Conservation (phyloP, 2,329 filamentous ascomycete species). For the Diaporthe amygdali region DNA sequence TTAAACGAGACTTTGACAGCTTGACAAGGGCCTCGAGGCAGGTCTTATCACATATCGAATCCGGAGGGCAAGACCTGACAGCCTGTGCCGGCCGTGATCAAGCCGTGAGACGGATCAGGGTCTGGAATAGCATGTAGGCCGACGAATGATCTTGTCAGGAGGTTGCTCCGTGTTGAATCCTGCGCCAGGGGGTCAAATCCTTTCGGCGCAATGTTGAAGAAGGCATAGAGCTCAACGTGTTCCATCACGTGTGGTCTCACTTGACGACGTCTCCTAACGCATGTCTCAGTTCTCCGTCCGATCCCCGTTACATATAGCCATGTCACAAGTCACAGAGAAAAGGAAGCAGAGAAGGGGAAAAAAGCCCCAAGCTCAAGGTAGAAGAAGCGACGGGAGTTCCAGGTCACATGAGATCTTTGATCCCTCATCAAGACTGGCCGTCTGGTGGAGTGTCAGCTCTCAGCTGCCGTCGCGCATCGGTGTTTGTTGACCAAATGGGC, state of each 20-base stretch:
- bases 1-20: conserved; percentile 16
- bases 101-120: conserved; percentile 4
- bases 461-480: not conserved
- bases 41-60: conserved; percentile 8
- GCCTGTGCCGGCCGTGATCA: not conserved
- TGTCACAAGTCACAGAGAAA: not conserved
- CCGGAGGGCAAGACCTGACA: not conserved
- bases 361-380: not conserved
- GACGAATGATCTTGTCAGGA: not conserved
- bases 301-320: conserved; percentile 14
- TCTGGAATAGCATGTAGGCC: not conserved
- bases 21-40: conserved; percentile 8
- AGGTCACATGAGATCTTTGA: not conserved
- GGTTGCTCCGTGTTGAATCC: not conserved
- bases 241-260: conserved; percentile 25
- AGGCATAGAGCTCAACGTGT: conserved; percentile 21
- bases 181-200: not conserved
- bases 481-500: not conserved
- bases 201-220: conserved; percentile 7
- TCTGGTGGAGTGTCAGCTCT: not conserved
- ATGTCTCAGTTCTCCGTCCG: conserved; percentile 18
- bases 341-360: not conserved
- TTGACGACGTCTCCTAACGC: conserved; percentile 13
- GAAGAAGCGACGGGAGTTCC: not conserved
- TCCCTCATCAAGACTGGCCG: not conserved